phyloP scores from a whole-genome alignment of 371 early-diverging fungal species.

The Mucor indicus region DNA sequence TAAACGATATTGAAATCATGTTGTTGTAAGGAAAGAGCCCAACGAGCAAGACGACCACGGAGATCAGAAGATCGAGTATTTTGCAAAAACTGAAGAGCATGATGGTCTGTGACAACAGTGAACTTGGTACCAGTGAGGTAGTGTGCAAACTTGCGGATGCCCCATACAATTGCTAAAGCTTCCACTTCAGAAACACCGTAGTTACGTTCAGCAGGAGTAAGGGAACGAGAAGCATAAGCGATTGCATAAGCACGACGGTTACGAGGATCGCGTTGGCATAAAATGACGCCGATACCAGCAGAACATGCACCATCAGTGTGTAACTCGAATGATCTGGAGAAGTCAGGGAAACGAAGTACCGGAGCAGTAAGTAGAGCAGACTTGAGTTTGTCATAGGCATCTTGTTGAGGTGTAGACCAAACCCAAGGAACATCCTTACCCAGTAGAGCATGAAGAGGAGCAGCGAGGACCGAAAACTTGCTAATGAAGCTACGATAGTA shows the following conservation, averaged over 20 bases:
- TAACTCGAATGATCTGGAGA: conserved; percentile 17
- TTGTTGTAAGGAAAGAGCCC: conserved; percentile 21
- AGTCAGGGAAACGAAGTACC: conserved; percentile 25
- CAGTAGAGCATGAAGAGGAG: conserved; percentile 20
- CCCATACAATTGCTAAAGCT: not conserved
- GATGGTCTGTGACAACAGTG: not conserved
- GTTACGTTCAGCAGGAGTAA: not conserved
- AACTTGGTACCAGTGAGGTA: not conserved
- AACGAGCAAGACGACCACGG: conserved; percentile 15
- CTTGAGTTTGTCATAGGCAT: conserved; percentile 20
- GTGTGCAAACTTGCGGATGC: not conserved
- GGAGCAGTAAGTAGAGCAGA: conserved; percentile 11
- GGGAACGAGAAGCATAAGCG: not conserved
- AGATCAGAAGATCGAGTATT: not conserved
- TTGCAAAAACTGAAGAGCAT: not conserved
- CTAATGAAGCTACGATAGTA: conserved; percentile 31
- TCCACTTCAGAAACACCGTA: not conserved
- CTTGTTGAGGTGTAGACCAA: conserved; percentile 16
- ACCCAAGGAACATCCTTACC: conserved; percentile 1
- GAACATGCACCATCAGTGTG: conserved; percentile 38
- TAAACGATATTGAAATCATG: conserved; percentile 21
- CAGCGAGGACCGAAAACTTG: conserved; percentile 22
- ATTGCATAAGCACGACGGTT: not conserved
- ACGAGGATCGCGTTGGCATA: conserved; percentile 24
- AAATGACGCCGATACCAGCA: conserved; percentile 29